Conservation (phyloP, 2,329 filamentous ascomycete genomes). For the Xylariaceae sp. region DNA sequence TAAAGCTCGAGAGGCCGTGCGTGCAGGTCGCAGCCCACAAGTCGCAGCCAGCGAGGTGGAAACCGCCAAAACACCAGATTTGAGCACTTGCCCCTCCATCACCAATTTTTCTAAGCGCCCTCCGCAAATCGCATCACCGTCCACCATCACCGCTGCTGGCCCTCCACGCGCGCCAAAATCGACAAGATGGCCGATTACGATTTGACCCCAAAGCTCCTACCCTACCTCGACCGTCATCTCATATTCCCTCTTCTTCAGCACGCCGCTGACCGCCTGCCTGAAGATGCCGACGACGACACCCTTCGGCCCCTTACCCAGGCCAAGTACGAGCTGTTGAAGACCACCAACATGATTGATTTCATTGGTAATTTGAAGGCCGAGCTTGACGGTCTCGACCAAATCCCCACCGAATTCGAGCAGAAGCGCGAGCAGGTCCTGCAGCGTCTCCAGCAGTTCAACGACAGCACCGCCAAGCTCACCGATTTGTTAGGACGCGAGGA, state of each 20-base stretch:
- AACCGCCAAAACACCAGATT: conserved; percentile 1
- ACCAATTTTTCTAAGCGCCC: conserved; percentile 7
- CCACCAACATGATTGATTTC: conserved; percentile 99
- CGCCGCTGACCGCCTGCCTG: conserved; percentile 76
- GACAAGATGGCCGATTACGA: conserved; percentile 66
- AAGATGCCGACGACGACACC: conserved; percentile 59
- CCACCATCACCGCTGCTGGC: neutral
- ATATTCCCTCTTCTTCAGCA: conserved; percentile 97
- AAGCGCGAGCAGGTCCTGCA: conserved; percentile 87
- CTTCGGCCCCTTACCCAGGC: conserved; percentile 73
- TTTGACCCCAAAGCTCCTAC: conserved; percentile 84
- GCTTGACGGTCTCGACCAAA: conserved; percentile 73
- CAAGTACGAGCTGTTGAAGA: conserved; percentile 91
- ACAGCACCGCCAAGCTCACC: conserved; percentile 85
- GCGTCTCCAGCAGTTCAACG: conserved; percentile 77
- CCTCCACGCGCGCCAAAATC: conserved; percentile 19
- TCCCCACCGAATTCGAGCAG: conserved; percentile 81
- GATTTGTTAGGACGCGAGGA: conserved; percentile 84
- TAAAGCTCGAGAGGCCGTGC: no score
- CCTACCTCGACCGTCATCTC: conserved; percentile 90
- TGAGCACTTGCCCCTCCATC: conserved; percentile 7
- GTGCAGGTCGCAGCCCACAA: neutral
- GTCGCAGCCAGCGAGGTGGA: neutral
- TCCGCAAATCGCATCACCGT: neutral
- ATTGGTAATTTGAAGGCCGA: conserved; percentile 89